A percentile compares a stretch with the other conserved stretches of the same genome.
Conservation (phyloP, 1,284 basidiomycete genomes). For the Leccinum brunneo-olivaceum region DNA sequence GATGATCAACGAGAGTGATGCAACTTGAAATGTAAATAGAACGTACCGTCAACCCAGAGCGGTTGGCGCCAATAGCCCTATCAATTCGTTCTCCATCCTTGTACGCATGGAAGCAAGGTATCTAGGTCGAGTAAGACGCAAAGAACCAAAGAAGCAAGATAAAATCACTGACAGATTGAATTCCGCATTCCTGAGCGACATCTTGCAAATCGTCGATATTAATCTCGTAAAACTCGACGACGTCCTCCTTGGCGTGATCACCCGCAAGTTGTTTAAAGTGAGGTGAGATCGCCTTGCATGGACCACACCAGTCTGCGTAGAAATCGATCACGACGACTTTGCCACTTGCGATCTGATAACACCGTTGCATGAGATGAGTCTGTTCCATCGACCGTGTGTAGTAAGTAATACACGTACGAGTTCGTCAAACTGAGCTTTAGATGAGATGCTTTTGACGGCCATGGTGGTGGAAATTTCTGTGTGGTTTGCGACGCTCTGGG, state of each 20-base stretch:
- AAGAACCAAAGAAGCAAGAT: not conserved
- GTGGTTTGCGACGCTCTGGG: no score
- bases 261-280: slow-evolving; percentile 50
- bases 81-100: slow-evolving; percentile 50
- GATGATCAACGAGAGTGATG: not conserved
- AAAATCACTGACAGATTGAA: slow-evolving; percentile 41
- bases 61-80: slow-evolving; percentile 58
- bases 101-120: slow-evolving; percentile 74
- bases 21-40: no score
- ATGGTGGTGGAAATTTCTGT: slow-evolving; percentile 1
- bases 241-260: slow-evolving; percentile 26
- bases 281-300: slow-evolving; percentile 67
- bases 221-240: slow-evolving; percentile 63
- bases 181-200: slow-evolving; percentile 40
- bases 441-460: not conserved
- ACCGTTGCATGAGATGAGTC: not conserved
- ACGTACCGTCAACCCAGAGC: slow-evolving; percentile 4
- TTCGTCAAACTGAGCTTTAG: slow-evolving; percentile 8
- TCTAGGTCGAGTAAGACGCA: slow-evolving; percentile 27
- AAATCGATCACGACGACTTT: slow-evolving; percentile 53
- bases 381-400: not conserved
- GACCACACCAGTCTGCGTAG: slow-evolving; percentile 53
- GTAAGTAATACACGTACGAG: slow-evolving; percentile 9
- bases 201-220: slow-evolving; percentile 46
- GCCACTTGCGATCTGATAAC: slow-evolving; percentile 22